Evolutionary conservation across 2,329 filamentous ascomycete genomes (phyloP).

Genomic region (Colletotrichum limetticola): DNA sequence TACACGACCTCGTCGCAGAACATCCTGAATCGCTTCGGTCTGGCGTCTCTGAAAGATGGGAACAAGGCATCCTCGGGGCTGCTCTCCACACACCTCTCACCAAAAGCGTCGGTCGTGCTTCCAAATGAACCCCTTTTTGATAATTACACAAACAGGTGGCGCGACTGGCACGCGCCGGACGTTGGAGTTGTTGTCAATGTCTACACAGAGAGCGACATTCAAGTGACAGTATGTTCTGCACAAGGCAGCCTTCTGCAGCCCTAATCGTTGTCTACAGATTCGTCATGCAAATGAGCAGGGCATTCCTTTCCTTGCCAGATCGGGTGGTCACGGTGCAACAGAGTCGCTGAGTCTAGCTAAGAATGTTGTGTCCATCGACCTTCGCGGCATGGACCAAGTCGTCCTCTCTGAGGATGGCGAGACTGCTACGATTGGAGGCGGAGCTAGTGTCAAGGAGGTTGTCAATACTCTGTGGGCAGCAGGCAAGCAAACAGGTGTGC

Average conservation of each 20-base stretch:
- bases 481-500: constrained; percentile 21
- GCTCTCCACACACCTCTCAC: too few species aligned
- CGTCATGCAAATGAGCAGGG: constrained; percentile 15
- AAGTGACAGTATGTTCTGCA: constrained; percentile 3
- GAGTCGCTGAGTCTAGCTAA: constrained; percentile 18
- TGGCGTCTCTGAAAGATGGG: too few species aligned
- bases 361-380: constrained; percentile 38
- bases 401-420: constrained; percentile 19
- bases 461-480: constrained; percentile 7
- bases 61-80: too few species aligned
- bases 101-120: too few species aligned
- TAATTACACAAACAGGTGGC: neutral
- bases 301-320: constrained; percentile 24
- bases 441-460: constrained; percentile 32
- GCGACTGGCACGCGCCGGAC: constrained; percentile 22
- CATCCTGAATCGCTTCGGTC: too few species aligned
- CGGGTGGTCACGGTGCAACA: constrained; percentile 35
- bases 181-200: constrained; percentile 16
- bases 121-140: neutral
- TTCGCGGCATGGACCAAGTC: constrained; percentile 35
- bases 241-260: neutral
- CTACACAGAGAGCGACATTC: constrained; percentile 19
- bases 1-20: too few species aligned
- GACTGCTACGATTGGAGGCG: constrained; percentile 32
- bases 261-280: neutral